Conservation (phyloP, 495 filamentous ascomycete genomes). For the Xylaria intraflava region DNA sequence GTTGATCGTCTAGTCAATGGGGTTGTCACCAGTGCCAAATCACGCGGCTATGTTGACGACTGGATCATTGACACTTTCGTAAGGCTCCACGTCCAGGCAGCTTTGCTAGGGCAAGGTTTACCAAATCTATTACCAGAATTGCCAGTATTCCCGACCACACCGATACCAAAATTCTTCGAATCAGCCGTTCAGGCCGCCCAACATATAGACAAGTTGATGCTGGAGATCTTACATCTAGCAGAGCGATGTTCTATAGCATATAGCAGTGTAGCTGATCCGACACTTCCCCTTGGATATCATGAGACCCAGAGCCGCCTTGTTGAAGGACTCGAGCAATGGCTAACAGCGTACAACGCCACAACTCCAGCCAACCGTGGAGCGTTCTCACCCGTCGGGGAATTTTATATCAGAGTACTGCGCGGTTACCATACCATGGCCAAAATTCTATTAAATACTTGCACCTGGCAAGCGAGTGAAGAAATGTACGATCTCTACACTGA, state of each 20-base stretch:
- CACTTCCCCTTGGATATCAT: not conserved
- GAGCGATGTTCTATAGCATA: slow-evolving; percentile 14
- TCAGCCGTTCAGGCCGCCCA: slow-evolving; percentile 23
- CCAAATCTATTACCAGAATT: slow-evolving; percentile 11
- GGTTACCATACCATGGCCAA: slow-evolving; percentile 41
- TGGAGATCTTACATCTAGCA: slow-evolving; percentile 22
- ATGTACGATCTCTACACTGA: slow-evolving; percentile 37
- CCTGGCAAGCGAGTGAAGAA: slow-evolving; percentile 29
- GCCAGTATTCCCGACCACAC: not conserved
- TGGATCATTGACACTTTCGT: slow-evolving; percentile 35
- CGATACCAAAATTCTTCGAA: slow-evolving; percentile 14
- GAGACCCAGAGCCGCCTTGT: slow-evolving; percentile 11
- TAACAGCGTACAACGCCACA: slow-evolving; percentile 15
- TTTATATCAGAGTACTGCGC: slow-evolving; percentile 29
- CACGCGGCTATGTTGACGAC: slow-evolving; percentile 25
- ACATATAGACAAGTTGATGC: slow-evolving; percentile 27
- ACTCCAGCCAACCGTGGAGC: not conserved
- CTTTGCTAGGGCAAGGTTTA: slow-evolving; percentile 21
- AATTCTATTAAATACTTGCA: slow-evolving; percentile 40
- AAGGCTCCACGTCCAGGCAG: slow-evolving; percentile 32
- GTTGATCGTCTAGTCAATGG: not conserved
- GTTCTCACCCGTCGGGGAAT: not conserved
- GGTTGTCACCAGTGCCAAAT: not conserved
- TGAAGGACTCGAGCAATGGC: slow-evolving; percentile 20
- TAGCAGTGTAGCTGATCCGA: not conserved